Evolutionary conservation across 225 moss, liverwort and hornwort genomes (phyloP), one percentile per base, ranked within the genome.

Genomic region (Antitrichia curtipendula): DNA sequence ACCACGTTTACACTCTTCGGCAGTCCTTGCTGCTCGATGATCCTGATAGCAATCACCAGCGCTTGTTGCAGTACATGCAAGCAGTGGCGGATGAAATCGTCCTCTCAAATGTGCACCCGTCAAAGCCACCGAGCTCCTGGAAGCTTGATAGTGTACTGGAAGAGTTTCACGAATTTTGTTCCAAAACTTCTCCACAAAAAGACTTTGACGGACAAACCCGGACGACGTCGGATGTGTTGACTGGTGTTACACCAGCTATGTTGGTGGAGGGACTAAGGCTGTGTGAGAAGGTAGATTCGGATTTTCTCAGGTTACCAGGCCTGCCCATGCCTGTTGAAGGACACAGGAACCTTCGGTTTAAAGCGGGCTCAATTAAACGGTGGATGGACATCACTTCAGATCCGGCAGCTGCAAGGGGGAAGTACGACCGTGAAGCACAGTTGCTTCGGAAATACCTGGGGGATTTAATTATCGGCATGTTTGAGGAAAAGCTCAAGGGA

Each of bases 61-160:
- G 99, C 66, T 89, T 99, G 43, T 86, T 95, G 80, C 96, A 96
- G 92, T 99, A 96, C 88, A 97, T 97, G 90, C 99, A 99, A 91
- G 99, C 96, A 58, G 97, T 99, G 61, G 96, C 95, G 54, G 99
- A 99, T 84, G 99, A 99, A 70, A 95, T 97, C 41, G 95, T 97
- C 47, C 94, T 97, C 75, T 90, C 94, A 20, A 88, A 92, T 80
- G 93, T 95, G 75, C 93, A 97, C 74, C 91, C 97, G 16, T 97
- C 95, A 19, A 95, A 96, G 91, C 91, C 96, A 21, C 99, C 97
- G 12, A 88, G 80, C 32, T 68, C 88, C 31, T 99, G 99, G 99
- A 95, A 89, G 85, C 83, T 99, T 65, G 93, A 93, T 57, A 65
- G 45, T 75, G 85, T 96, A 59, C 82, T 99, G 69, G 92, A 87